A percentile compares a stretch with the other conserved stretches of the same genome.
phyloP scores from a whole-genome alignment of 2,329 filamentous ascomycete genomes.

The Neopestalotiopsis rosae region DNA sequence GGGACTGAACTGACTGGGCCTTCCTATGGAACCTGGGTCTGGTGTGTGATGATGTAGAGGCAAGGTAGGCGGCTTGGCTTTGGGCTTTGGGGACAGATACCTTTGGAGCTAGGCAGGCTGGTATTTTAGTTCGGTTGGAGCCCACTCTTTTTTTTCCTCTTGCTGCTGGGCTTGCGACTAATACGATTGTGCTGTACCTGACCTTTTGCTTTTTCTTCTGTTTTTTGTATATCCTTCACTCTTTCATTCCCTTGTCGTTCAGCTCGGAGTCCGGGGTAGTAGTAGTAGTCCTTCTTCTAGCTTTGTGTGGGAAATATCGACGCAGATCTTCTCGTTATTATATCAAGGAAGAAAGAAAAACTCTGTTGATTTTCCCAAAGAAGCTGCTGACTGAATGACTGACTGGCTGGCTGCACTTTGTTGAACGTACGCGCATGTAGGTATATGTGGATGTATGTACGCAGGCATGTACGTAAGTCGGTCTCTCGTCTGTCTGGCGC shows the following conservation, averaged over 20 bases:
- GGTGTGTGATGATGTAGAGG: neutral
- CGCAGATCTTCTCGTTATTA: neutral
- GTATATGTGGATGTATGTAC: constrained; percentile 27
- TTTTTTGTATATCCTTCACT: neutral
- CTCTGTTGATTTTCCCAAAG: too few species aligned
- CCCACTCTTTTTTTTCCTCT: neutral
- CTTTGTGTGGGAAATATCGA: neutral
- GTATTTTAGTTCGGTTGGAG: neutral
- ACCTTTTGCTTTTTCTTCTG: neutral
- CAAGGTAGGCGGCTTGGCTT: neutral
- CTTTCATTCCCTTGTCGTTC: neutral
- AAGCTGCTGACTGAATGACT: too few species aligned
- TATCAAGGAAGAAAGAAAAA: neutral
- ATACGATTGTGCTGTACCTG: neutral
- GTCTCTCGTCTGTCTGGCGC: neutral
- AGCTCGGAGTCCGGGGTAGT: constrained; percentile 9
- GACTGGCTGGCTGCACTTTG: neutral
- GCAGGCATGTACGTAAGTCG: constrained; percentile 22
- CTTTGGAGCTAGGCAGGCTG: neutral
- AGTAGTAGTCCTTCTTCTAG: neutral
- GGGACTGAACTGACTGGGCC: neutral
- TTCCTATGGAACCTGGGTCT: neutral
- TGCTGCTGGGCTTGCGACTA: neutral
- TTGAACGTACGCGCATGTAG: neutral
- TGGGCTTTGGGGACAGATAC: neutral